A percentile compares a stretch with the other conserved stretches of the same genome.
Evolutionary conservation across 2,329 filamentous ascomycete species (phyloP).

Genomic region (Westerdykella ornata): DNA sequence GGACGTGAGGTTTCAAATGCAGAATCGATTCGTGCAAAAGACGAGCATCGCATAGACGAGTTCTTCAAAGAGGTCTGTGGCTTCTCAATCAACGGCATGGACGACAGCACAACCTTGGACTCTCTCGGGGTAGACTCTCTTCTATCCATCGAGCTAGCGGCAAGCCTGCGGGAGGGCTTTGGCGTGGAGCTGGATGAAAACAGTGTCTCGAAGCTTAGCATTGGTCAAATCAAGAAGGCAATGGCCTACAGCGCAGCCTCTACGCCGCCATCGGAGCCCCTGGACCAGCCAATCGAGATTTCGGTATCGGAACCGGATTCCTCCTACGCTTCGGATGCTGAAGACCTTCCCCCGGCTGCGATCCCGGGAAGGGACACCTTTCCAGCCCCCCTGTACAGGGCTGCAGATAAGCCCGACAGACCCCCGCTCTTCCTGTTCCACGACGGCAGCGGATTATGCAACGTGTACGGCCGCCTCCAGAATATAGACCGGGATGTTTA

Average conservation of each 20-base stretch:
- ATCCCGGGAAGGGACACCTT: not conserved
- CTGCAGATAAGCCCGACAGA: no score
- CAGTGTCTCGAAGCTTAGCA: not conserved
- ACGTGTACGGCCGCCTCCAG: constrained; percentile 14
- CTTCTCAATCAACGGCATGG: no score
- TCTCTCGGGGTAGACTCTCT: not conserved
- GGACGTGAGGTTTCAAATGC: no score
- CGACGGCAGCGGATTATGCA: constrained; percentile 43
- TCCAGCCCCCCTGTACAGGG: not conserved
- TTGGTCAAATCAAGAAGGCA: constrained; percentile 1
- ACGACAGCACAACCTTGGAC: no score
- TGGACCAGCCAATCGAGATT: no score
- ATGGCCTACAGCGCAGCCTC: not conserved
- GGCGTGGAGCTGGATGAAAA: not conserved
- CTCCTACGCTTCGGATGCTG: not conserved
- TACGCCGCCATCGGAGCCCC: not conserved
- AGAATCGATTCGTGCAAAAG: not conserved
- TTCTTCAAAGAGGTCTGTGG: not conserved
- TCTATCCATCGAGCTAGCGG: not conserved
- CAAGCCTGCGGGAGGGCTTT: no score
- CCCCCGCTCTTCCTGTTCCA: constrained; percentile 45
- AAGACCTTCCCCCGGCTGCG: not conserved
- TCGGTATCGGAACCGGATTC: not conserved
- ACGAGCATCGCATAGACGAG: not conserved
- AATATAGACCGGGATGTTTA: constrained; percentile 9